Evolutionary conservation across 495 filamentous ascomycete species (phyloP).

Genomic region (Xylaria castorea): DNA sequence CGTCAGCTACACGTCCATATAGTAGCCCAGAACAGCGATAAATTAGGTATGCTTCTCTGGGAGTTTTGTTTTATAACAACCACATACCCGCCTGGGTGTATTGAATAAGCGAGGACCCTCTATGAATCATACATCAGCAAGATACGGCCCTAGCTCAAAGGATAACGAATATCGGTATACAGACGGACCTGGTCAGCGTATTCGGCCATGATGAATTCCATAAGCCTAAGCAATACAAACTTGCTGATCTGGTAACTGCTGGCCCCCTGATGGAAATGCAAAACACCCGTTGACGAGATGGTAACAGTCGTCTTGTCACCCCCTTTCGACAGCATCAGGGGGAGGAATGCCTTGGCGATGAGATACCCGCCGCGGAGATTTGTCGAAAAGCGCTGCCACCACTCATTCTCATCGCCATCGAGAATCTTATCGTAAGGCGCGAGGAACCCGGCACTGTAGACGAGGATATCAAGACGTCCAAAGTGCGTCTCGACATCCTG

Average conservation of each 20-base stretch:
- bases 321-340: constrained; percentile 50
- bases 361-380: constrained; percentile 49
- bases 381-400: constrained; percentile 52
- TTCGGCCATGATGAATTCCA: constrained; percentile 51
- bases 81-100: not conserved
- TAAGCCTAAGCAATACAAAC: constrained; percentile 54
- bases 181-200: constrained; percentile 43
- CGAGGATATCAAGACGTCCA: constrained; percentile 55
- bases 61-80: not conserved
- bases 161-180: not conserved
- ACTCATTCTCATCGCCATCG: constrained; percentile 51
- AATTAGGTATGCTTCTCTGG: not conserved
- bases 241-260: constrained; percentile 55
- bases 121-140: not conserved
- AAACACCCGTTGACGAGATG: constrained; percentile 50
- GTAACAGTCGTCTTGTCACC: constrained; percentile 58
- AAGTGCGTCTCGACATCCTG: constrained; percentile 26
- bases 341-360: constrained; percentile 46
- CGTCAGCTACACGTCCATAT: not conserved
- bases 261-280: constrained; percentile 37
- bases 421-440: constrained; percentile 40
- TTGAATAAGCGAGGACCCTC: not conserved
- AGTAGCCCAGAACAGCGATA: not conserved
- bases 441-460: constrained; percentile 59
- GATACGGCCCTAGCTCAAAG: not conserved